Conservation (phyloP, 2,329 filamentous ascomycete genomes). For the Epichloe aotearoae region DNA sequence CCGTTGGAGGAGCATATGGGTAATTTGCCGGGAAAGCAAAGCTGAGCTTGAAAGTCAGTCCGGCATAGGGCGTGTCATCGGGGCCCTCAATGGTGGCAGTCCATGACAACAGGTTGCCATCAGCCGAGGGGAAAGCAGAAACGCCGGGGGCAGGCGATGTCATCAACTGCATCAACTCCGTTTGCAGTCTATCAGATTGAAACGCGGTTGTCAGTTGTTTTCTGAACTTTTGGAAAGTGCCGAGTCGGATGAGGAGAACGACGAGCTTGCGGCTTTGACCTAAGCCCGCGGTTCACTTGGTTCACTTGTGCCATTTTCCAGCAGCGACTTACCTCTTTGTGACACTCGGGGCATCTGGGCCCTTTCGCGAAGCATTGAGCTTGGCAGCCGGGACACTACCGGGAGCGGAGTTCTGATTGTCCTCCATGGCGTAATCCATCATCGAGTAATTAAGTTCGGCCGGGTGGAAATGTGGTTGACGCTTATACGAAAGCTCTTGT, state of each 20-base stretch:
- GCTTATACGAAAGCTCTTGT: neutral
- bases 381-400: slow-evolving; percentile 50
- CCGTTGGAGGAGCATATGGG: slow-evolving; percentile 79
- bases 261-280: neutral
- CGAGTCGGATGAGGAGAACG: neutral
- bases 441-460: neutral
- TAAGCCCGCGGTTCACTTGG: neutral
- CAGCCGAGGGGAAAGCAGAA: slow-evolving; percentile 83
- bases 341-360: slow-evolving; percentile 57
- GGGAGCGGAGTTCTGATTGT: slow-evolving; percentile 55
- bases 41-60: slow-evolving; percentile 79
- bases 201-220: neutral
- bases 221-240: neutral
- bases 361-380: slow-evolving; percentile 41
- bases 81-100: slow-evolving; percentile 88
- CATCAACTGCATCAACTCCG: slow-evolving; percentile 98
- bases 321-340: slow-evolving; percentile 51
- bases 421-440: slow-evolving; percentile 33
- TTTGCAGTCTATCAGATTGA: slow-evolving; percentile 57
- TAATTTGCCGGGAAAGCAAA: slow-evolving; percentile 89
- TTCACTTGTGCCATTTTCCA: neutral
- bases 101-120: slow-evolving; percentile 86
- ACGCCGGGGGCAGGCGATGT: slow-evolving; percentile 84
- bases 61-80: slow-evolving; percentile 79
- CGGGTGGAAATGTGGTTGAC: neutral